A percentile compares a stretch with the other conserved stretches of the same genome.
Conservation (phyloP, 176 grass and related monocot species). For the Juncus inflexus region DNA sequence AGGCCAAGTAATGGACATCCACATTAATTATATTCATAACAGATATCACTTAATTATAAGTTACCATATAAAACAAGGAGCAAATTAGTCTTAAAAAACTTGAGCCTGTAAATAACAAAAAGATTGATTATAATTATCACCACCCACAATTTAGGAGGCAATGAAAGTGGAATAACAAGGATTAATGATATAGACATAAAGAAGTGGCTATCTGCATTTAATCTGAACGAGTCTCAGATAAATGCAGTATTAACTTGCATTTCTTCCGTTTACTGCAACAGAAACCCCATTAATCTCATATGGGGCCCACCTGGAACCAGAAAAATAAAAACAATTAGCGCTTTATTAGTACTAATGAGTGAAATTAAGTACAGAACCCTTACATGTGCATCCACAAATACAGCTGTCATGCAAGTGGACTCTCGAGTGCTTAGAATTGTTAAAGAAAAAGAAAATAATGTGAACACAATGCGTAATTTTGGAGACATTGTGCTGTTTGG, state of each 20-base stretch:
- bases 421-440: slow-evolving; percentile 44
- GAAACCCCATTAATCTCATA: slow-evolving; percentile 45
- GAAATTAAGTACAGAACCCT: slow-evolving; percentile 37
- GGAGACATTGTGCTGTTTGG: slow-evolving; percentile 24
- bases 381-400: slow-evolving; percentile 67
- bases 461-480: not conserved
- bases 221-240: slow-evolving; percentile 50
- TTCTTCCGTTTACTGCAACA: slow-evolving; percentile 27
- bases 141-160: slow-evolving; percentile 5
- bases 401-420: slow-evolving; percentile 55
- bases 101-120: too few relatives aligned
- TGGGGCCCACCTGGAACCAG: slow-evolving; percentile 74
- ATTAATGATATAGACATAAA: slow-evolving; percentile 21
- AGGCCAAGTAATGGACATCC: too few relatives aligned
- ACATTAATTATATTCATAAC: too few relatives aligned
- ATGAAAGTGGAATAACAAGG: not conserved
- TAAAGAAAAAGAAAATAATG: slow-evolving; percentile 1
- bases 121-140: too few relatives aligned
- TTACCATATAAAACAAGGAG: too few relatives aligned
- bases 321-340: slow-evolving; percentile 59
- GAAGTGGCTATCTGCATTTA: slow-evolving; percentile 35
- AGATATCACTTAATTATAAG: too few relatives aligned
- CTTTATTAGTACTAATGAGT: slow-evolving; percentile 44
- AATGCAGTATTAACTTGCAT: slow-evolving; percentile 42
- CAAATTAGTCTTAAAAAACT: too few relatives aligned